Evolutionary conservation across 1,284 basidiomycete species (phyloP), one percentile per base, ranked within the genome.

Genomic region (Microbotryum violaceum): DNA sequence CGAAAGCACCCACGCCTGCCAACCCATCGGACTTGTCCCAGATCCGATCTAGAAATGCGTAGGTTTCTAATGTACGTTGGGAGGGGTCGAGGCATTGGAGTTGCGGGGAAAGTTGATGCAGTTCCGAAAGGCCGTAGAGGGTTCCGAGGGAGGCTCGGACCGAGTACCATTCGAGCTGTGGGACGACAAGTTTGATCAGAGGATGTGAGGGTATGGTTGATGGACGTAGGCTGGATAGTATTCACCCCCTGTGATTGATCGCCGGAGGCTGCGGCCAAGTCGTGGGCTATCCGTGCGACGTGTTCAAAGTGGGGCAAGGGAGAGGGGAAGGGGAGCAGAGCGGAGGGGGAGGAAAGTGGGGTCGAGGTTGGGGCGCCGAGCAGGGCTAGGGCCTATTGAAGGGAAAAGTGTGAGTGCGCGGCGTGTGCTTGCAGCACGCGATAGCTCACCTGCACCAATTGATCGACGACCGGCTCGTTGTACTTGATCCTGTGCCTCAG

Each of bases 231-330:
- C 2, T 12, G 33, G 12, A 9, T n/a, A 55, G 27, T 18, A 25
- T 62, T 14, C 14, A 66, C 67, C 3, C 67, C 67, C 53, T 68
- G 67, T 0, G 60, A 53, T 20, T 64, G 51, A 16, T 60, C 63
- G 6, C 65, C 67, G 1, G 47, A 47, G 0, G 62, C 56, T 55
- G 57, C 62, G 2, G 67, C 65, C 18, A 68, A 56, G 45, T 62
- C 64, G 29, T 68, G 64, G 3, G 67, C 67, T 27, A 68, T 63
- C 3, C 33, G 27, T 18, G 65, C 62, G 37, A 61, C 56, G 46
- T 68, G 67, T 1, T 27, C 33, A n/a, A 66, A 48, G 47, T 66
- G 60, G 0, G 52, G 42, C 1, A 49, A 31, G 0, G 62, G 60
- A 2, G 51, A 54, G 0, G 65, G 63, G 44, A 65, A 20, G 10